A percentile compares a stretch with the other conserved stretches of the same genome.
Evolutionary conservation across 164 flowering plant species (phyloP).

Genomic region (Macadamia tetraphylla): DNA sequence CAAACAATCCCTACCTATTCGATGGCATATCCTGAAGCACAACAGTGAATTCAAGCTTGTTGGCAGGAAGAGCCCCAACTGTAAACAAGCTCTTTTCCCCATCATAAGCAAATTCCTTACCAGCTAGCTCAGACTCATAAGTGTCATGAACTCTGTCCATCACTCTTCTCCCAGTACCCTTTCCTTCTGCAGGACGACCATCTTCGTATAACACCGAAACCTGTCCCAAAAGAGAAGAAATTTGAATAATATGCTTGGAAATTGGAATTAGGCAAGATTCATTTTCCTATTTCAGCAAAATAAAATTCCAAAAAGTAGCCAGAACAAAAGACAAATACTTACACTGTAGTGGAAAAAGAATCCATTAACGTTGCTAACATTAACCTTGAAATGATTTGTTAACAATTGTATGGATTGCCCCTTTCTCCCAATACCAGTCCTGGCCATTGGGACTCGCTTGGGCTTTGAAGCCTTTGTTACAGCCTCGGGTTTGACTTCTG

Average conservation of each 20-base stretch:
- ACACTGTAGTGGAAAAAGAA: slow-evolving; percentile 86
- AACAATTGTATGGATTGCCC: slow-evolving; percentile 57
- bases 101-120: slow-evolving; percentile 84
- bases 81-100: slow-evolving; percentile 92
- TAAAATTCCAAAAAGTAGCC: not conserved
- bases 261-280: not conserved
- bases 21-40: slow-evolving; percentile 67
- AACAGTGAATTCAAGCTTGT: slow-evolving; percentile 76
- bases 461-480: slow-evolving; percentile 27
- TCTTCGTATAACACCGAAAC: slow-evolving; percentile 74
- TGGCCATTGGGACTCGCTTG: slow-evolving; percentile 52
- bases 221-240: slow-evolving; percentile 25
- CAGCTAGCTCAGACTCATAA: slow-evolving; percentile 53
- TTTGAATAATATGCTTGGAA: not conserved
- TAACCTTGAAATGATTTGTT: slow-evolving; percentile 84
- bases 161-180: slow-evolving; percentile 77
- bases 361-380: slow-evolving; percentile 44
- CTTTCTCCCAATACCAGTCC: slow-evolving; percentile 56
- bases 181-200: slow-evolving; percentile 81
- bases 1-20: slow-evolving; percentile 35
- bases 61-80: slow-evolving; percentile 71
- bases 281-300: not conserved
- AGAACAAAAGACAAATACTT: slow-evolving; percentile 21
- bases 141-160: slow-evolving; percentile 73
- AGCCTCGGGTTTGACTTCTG: slow-evolving; percentile 12